A percentile compares a stretch with the other conserved stretches of the same genome.
Evolutionary conservation across 2,329 filamentous ascomycete genomes (phyloP).

Genomic region (Sarocladiaceae sp.): DNA sequence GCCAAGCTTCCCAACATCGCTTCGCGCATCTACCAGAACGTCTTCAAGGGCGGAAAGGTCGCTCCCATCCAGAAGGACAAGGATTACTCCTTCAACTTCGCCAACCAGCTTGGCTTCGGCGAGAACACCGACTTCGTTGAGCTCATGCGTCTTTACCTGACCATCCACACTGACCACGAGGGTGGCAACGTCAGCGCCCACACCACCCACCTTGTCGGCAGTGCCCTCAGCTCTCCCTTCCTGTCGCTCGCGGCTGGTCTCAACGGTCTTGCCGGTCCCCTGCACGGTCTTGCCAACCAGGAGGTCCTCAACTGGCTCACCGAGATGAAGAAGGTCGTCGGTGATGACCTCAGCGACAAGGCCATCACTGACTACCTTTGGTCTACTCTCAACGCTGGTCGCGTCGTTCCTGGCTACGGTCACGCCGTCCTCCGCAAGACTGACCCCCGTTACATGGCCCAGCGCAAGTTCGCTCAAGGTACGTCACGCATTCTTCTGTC

Average conservation of each 20-base stretch:
- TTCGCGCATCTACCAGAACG: conserved; percentile 98
- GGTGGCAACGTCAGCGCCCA: conserved; percentile 98
- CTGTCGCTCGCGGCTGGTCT: conserved; percentile 93
- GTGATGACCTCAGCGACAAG: conserved; percentile 92
- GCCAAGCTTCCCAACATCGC: conserved; percentile 99
- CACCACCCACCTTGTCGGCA: conserved; percentile 97
- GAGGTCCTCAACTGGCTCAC: conserved; percentile 98
- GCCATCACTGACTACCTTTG: conserved; percentile 98
- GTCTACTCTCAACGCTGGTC: conserved; percentile 90
- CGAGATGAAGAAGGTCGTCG: conserved; percentile 95
- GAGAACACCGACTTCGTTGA: conserved; percentile 96
- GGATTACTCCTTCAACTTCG: conserved; percentile 99
- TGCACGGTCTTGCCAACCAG: conserved; percentile 99
- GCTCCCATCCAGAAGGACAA: conserved; percentile 94
- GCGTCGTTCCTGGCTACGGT: conserved; percentile 96
- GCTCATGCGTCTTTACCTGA: conserved; percentile 97
- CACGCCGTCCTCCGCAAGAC: conserved; percentile 99
- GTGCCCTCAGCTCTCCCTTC: conserved; percentile 93
- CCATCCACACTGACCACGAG: conserved; percentile 99
- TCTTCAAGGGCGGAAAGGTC: conserved; percentile 99
- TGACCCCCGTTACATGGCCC: conserved; percentile 95
- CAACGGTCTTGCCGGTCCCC: conserved; percentile 95
- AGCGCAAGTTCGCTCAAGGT: conserved; percentile 88
- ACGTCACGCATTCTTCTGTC: conserved; percentile 14
- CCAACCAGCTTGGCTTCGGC: conserved; percentile 97